Evolutionary conservation across 2,329 filamentous ascomycete species (phyloP), one percentile per base, ranked within the genome.

Genomic region (Aureobasidium sp.): DNA sequence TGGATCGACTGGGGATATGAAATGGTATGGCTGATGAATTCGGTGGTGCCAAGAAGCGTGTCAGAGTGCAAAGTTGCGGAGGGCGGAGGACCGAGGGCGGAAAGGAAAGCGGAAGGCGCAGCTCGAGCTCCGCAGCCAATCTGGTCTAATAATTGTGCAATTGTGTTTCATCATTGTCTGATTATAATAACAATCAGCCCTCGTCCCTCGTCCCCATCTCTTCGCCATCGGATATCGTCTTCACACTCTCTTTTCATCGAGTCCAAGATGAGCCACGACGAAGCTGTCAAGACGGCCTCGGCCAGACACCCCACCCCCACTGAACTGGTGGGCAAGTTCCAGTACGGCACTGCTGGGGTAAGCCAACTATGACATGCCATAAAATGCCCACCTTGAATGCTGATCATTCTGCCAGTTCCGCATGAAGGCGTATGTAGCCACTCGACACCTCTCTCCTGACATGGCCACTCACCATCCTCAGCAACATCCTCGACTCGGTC

Each of bases 401-500:
- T 57, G 35, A 57, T 35, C 4, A 21, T 48, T 1, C 10, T 45
- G 3, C 25, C 60, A 83, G 80, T 86, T 86, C 67, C 81, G 83
- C 55, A 85, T 84, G 74, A 85, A 83, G 72, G 81, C 82, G 80
- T 84, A 75, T 70, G 78, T 68, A 57, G 54, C 8, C 24, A 14
- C 7, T 10, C 41, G n/a, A n/a, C 21, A 21, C 12, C 34, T 10
- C 3, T n/a, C 7, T 1, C 8, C 19, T 3, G 6, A 11, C 34
- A 22, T 10, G 7, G 10, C 11, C 2, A 50, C 22, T 29, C 34
- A 38, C 45, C 24, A 22, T 35, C 30, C 6, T 57, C 63, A 82
- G 79, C 55, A 85, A 90, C 63, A 80, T 95, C 54, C 85, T 97
- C 63, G 88, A 94, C 67, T 93, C 89, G 30, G 89, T 98, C 59